Evolutionary conservation across 352 stramenopile genomes (phyloP).

Genomic region (Paralagenidium karlingii): DNA sequence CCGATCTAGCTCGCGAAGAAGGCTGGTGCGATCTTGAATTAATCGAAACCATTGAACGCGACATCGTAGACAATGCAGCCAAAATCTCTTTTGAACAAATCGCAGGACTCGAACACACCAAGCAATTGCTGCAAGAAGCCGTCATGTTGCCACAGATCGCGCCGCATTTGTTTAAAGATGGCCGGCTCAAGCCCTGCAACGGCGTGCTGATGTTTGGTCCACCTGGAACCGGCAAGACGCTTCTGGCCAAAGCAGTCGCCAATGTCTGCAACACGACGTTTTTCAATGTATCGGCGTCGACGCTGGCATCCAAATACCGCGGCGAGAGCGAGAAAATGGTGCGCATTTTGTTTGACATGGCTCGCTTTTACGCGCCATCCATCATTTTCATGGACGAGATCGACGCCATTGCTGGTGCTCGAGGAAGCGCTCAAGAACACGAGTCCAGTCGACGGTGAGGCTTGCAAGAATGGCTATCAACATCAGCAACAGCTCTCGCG

Average conservation of each 20-base stretch:
- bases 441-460: constrained; percentile 65
- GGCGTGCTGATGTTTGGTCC: constrained; percentile 80
- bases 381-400: constrained; percentile 99
- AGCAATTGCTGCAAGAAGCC: constrained; percentile 70
- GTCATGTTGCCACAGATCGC: constrained; percentile 79
- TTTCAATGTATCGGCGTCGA: constrained; percentile 94
- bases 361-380: constrained; percentile 92
- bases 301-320: constrained; percentile 88
- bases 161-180: constrained; percentile 76
- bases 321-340: constrained; percentile 94
- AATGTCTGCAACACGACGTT: constrained; percentile 96
- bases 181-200: constrained; percentile 65
- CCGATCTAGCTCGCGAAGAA: constrained; percentile 56
- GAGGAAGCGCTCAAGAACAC: constrained; percentile 67
- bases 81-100: constrained; percentile 69
- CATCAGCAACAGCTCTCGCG: neutral
- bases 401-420: constrained; percentile 82
- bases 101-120: constrained; percentile 66
- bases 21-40: constrained; percentile 67
- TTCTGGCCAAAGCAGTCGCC: constrained; percentile 84
- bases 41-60: constrained; percentile 78
- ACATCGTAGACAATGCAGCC: constrained; percentile 66
- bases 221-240: constrained; percentile 84
- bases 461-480: neutral
- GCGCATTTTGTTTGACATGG: constrained; percentile 97